phyloP scores from a whole-genome alignment of 495 filamentous ascomycete genomes.

The Hypoxylon intermedium region DNA sequence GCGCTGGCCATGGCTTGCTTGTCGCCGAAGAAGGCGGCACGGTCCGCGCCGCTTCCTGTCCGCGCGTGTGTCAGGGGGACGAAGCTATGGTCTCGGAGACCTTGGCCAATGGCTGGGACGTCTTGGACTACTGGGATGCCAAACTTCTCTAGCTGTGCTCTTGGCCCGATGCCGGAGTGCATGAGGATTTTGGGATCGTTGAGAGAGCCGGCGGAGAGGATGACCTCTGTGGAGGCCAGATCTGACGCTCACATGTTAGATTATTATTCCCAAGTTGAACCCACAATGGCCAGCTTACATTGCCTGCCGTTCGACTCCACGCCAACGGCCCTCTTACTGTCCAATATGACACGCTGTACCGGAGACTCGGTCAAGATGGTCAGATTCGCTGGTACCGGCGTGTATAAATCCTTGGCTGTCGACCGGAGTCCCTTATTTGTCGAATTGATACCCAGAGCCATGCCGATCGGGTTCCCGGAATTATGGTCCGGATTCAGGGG shows the following conservation, averaged over 20 bases:
- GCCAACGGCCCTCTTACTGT: conserved; percentile 59
- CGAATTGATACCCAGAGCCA: conserved; percentile 58
- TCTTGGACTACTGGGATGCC: conserved; percentile 60
- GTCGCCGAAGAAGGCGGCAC: conserved; percentile 42
- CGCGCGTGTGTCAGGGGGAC: conserved; percentile 39
- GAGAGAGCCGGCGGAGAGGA: conserved; percentile 64
- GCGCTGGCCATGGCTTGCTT: conserved; percentile 50
- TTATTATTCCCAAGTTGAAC: background rate
- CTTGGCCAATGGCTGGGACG: conserved; percentile 60
- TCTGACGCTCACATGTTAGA: conserved; percentile 19
- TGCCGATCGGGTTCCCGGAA: conserved; percentile 66
- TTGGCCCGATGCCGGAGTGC: conserved; percentile 69
- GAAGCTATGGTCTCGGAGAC: conserved; percentile 62
- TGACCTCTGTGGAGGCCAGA: conserved; percentile 62
- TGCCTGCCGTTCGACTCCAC: conserved; percentile 51
- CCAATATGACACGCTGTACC: conserved; percentile 59
- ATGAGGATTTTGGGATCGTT: conserved; percentile 68
- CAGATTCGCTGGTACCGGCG: conserved; percentile 55
- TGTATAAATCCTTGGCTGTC: conserved; percentile 61
- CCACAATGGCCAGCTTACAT: conserved; percentile 23
- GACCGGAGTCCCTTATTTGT: conserved; percentile 56
- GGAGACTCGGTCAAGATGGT: conserved; percentile 56
- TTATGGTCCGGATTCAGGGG: conserved; percentile 64
- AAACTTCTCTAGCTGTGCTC: conserved; percentile 57
- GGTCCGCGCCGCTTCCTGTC: conserved; percentile 37